Conservation (phyloP, 2,329 filamentous ascomycete species). For the Nothophoma quercina region DNA sequence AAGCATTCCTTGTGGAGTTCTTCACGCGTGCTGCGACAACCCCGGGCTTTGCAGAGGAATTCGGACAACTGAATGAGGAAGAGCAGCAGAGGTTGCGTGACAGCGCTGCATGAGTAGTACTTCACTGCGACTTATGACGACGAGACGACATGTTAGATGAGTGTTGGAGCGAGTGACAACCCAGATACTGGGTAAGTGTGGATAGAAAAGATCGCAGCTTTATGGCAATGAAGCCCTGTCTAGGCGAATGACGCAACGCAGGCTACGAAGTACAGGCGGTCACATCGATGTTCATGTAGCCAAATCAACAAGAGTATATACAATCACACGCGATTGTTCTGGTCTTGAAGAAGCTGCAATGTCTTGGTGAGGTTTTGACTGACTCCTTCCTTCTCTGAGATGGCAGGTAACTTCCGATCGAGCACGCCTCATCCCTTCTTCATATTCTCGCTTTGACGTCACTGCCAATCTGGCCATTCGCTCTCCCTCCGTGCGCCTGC, state of each 20-base stretch:
- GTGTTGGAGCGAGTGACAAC: background rate
- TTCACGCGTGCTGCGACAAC: conserved; percentile 68
- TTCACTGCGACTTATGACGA: background rate
- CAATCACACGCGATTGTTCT: background rate
- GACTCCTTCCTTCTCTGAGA: background rate
- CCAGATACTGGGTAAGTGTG: background rate
- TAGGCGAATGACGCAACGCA: background rate
- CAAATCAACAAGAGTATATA: background rate
- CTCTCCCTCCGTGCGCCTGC: too few species aligned
- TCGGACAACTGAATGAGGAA: conserved; percentile 59
- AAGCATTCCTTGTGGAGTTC: conserved; percentile 82
- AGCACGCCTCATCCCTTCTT: background rate
- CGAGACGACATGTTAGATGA: background rate
- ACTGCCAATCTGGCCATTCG: too few species aligned
- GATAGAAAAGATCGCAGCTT: conserved; percentile 1
- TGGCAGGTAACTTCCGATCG: background rate
- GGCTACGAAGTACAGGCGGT: conserved; percentile 4
- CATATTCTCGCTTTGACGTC: too few species aligned
- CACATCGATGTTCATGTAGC: conserved; percentile 3
- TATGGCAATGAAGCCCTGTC: background rate
- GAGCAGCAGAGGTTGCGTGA: conserved; percentile 63
- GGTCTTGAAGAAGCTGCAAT: background rate
- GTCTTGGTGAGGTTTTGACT: background rate
- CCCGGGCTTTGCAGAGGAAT: conserved; percentile 63
- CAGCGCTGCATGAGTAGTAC: conserved; percentile 30